Evolutionary conservation across 441 rosid genomes (phyloP).

Genomic region (Populus hybrid): DNA sequence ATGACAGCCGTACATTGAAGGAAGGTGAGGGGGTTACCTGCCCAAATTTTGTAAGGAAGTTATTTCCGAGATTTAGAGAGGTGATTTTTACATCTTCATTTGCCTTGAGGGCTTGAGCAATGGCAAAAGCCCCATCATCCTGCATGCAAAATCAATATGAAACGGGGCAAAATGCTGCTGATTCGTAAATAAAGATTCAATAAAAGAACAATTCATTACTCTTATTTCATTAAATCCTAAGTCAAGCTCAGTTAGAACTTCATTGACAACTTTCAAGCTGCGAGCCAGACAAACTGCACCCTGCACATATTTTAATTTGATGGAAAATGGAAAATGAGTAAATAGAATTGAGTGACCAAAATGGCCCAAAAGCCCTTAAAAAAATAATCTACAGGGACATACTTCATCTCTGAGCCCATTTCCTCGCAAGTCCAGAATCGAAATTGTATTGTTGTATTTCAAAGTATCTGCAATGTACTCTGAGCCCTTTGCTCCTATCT

Average conservation of each 20-base stretch:
- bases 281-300: slow-evolving; percentile 82
- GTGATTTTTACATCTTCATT: slow-evolving; percentile 82
- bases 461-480: slow-evolving; percentile 80
- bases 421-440: slow-evolving; percentile 84
- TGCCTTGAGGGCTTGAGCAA: slow-evolving; percentile 90
- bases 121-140: slow-evolving; percentile 96
- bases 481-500: slow-evolving; percentile 92
- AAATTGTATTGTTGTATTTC: slow-evolving; percentile 81
- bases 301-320: slow-evolving; percentile 37
- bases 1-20: neutral
- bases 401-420: slow-evolving; percentile 95
- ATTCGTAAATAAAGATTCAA: neutral
- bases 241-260: slow-evolving; percentile 82
- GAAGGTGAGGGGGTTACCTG: slow-evolving; percentile 49
- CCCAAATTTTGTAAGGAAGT: slow-evolving; percentile 90
- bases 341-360: neutral
- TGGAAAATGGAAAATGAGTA: neutral
- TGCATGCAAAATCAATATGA: slow-evolving; percentile 23
- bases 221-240: slow-evolving; percentile 90
- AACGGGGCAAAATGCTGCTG: neutral
- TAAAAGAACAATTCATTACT: slow-evolving; percentile 35
- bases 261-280: slow-evolving; percentile 94
- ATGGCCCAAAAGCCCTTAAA: neutral
- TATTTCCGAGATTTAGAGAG: slow-evolving; percentile 76
- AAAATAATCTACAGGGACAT: slow-evolving; percentile 20